phyloP scores from a whole-genome alignment of 805 yeast species.

The Scheffersomyces coipomensis region DNA sequence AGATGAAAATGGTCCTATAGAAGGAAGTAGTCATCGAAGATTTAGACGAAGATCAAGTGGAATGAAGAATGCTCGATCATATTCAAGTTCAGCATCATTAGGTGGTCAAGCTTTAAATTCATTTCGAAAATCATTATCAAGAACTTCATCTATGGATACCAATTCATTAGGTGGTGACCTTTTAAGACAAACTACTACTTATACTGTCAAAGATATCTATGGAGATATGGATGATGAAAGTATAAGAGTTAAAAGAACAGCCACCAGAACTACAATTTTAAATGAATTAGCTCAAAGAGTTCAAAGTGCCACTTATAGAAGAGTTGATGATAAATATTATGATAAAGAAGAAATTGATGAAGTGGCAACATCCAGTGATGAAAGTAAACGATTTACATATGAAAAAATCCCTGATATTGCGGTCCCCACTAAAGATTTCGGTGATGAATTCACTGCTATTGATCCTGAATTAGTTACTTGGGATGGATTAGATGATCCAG shows the following conservation, averaged over 20 bases:
- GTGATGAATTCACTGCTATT: slow-evolving; percentile 49
- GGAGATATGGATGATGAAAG: slow-evolving; percentile 35
- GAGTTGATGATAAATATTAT: slow-evolving; percentile 3
- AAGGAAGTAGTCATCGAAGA: not conserved
- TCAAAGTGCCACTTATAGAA: slow-evolving; percentile 10
- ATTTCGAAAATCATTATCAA: not conserved
- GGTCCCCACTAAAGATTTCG: slow-evolving; percentile 41
- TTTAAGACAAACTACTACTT: slow-evolving; percentile 10
- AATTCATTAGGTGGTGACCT: not conserved
- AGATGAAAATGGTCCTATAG: not conserved
- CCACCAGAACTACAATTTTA: slow-evolving; percentile 44
- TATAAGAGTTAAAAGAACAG: slow-evolving; percentile 40
- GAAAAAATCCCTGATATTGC: slow-evolving; percentile 23
- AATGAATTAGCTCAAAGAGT: slow-evolving; percentile 30
- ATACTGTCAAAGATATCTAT: slow-evolving; percentile 37
- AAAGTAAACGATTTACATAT: slow-evolving; percentile 1
- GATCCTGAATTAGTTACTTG: slow-evolving; percentile 71
- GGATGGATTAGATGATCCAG: slow-evolving; percentile 62
- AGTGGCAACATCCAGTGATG: slow-evolving; percentile 5
- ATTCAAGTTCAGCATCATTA: not conserved
- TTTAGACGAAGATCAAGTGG: not conserved
- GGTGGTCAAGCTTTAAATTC: not conserved
- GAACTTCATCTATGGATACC: not conserved
- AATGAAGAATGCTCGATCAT: not conserved
- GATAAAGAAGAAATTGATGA: not conserved